Evolutionary conservation across 2,329 filamentous ascomycete species (phyloP), one percentile per base, ranked within the genome.

Genomic region (Chaetomiaceae sp.): DNA sequence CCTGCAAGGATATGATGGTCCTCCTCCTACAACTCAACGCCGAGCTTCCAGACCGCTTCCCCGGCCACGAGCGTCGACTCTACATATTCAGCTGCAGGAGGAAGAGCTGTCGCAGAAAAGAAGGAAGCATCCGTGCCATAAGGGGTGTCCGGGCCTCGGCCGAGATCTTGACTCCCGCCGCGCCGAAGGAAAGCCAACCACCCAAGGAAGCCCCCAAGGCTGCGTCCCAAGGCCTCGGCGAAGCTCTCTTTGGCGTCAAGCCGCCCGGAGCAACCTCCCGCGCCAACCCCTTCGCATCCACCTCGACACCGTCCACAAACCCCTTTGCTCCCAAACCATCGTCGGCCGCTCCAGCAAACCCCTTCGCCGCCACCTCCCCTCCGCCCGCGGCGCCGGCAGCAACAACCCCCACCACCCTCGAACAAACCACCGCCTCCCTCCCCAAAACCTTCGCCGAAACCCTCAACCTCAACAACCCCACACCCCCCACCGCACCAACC

Each of bases 21-120:
- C 77, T 97, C 10, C 79, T 99, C 3, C 79, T 99, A 41, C 90
- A 99, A 68, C 79, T 99, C 23, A 89, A 99, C 68, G 91, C 83
- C 62, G 90, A 96, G 65, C 77, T 97, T 3, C 91, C 90, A 13
- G 86, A 92, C 49, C 78, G 82, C 43, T 96, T 96, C 63, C 87
- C 90, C 2, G 83, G 85, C 50, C 89, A 97, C 68, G 89, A 96
- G 63, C 79, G 93, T 59, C 82, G 92, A 55, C 67, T 99, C 16
- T 97, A 96, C 64, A 76, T 99, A 12, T 90, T 95, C 67, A 81
- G 81, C 16, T 99, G 93, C 68, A 79, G 83, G 53, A 78, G 81
- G 58, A 88, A 87, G 66, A 74, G 81, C 10, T 99, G 93, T 65
- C 81, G 87, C 62, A 79, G 91, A 56, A 92, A 89, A 62, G 78